phyloP scores from a whole-genome alignment of 768 basidiomycete species.

The Jaapia argillacea region DNA sequence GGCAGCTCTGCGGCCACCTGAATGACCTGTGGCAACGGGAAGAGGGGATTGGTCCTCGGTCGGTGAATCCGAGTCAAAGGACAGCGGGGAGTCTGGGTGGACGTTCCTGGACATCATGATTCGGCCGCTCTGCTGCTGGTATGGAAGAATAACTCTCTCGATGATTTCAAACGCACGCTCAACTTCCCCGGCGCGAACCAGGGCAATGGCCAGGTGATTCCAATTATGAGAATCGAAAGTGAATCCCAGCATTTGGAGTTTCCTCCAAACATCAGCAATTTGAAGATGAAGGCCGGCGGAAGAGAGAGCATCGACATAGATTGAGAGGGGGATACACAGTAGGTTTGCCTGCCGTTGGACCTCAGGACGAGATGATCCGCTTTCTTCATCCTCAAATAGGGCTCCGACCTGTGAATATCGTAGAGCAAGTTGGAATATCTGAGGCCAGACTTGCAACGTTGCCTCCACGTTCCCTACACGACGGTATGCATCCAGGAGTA shows the following conservation, averaged over 20 bases:
- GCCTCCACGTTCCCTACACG: slow-evolving; percentile 41
- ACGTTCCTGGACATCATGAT: slow-evolving; percentile 17
- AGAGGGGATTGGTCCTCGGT: slow-evolving; percentile 9
- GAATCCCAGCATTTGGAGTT: slow-evolving; percentile 52
- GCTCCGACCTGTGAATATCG: slow-evolving; percentile 25
- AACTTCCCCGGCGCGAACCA: slow-evolving; percentile 74
- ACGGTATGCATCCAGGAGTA: slow-evolving; percentile 67
- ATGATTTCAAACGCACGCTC: slow-evolving; percentile 77
- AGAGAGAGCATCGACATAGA: slow-evolving; percentile 72
- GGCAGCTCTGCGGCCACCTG: slow-evolving; percentile 18
- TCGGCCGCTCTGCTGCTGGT: slow-evolving; percentile 24
- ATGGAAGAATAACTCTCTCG: slow-evolving; percentile 66
- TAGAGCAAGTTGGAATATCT: slow-evolving; percentile 50
- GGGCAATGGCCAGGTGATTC: slow-evolving; percentile 72
- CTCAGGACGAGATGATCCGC: slow-evolving; percentile 5
- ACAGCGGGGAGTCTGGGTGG: slow-evolving; percentile 29
- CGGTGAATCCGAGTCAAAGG: slow-evolving; percentile 21
- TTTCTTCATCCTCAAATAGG: slow-evolving; percentile 18
- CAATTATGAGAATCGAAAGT: slow-evolving; percentile 85
- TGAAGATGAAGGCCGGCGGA: slow-evolving; percentile 47
- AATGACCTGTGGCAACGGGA: slow-evolving; percentile 17
- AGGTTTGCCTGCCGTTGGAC: slow-evolving; percentile 34
- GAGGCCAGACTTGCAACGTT: slow-evolving; percentile 57
- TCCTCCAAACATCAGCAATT: slow-evolving; percentile 59
- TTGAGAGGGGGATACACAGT: slow-evolving; percentile 72